Evolutionary conservation across 306 rosid species (phyloP).

Genomic region (Vachellia collinsii): DNA sequence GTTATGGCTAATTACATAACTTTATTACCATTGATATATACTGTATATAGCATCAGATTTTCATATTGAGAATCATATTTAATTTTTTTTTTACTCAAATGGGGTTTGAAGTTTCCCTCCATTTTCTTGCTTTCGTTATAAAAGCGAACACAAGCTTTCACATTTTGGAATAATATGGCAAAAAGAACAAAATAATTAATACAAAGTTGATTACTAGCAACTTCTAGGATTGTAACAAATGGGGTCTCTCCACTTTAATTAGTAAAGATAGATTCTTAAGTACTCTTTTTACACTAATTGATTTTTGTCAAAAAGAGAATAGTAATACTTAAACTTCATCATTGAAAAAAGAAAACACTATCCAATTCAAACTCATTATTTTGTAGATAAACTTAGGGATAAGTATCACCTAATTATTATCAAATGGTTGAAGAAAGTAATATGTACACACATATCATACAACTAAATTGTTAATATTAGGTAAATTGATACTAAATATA

Average conservation of each 20-base stretch:
- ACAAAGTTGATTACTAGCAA: slow-evolving; percentile 5
- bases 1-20: slow-evolving; percentile 8
- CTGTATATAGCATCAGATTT: slow-evolving; percentile 8
- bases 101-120: slow-evolving; percentile 27
- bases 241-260: slow-evolving; percentile 9
- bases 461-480: too few species aligned
- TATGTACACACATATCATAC: too few species aligned
- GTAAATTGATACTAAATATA: too few species aligned
- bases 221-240: neutral
- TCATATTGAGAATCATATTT: neutral
- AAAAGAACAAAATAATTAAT: slow-evolving; percentile 5
- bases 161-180: neutral
- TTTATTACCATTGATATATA: neutral
- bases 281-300: neutral
- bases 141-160: neutral
- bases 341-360: neutral
- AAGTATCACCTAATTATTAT: neutral
- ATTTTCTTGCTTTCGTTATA: neutral
- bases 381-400: neutral
- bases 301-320: neutral
- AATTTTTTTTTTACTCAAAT: neutral
- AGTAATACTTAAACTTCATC: neutral
- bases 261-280: slow-evolving; percentile 4
- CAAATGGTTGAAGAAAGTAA: neutral
- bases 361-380: slow-evolving; percentile 2